These are phyloP conservation scores for Glomus cerebriforme DNA, from an alignment of 192 early-diverging fungal genomes.

Conservation along the genomic window DNA sequence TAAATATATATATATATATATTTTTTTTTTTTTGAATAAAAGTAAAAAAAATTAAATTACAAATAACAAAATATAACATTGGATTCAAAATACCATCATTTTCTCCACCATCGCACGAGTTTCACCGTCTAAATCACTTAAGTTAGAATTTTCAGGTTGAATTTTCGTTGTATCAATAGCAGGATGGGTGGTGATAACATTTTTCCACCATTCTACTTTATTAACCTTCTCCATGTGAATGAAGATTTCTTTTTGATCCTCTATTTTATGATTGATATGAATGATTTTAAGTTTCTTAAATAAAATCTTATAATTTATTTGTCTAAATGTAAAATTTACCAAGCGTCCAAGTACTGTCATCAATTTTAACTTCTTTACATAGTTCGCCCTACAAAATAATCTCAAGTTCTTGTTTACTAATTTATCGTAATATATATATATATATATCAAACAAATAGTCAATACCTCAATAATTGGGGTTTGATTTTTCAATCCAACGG, in stretches of 20 bases:
- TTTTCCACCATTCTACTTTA: constrained; percentile 85
- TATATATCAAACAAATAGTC: background rate
- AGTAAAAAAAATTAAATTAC: background rate
- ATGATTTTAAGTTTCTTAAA: background rate
- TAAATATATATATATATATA: background rate
- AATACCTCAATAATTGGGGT: constrained; percentile 71
- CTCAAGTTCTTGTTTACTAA: background rate
- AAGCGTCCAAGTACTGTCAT: constrained; percentile 83
- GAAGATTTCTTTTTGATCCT: constrained; percentile 69
- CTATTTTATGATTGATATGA: constrained; percentile 21
- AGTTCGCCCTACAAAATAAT: constrained; percentile 61
- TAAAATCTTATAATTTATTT: background rate
- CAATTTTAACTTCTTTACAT: constrained; percentile 65
- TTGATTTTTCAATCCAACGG: constrained; percentile 71
- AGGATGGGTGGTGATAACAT: constrained; percentile 78
- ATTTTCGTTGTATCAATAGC: constrained; percentile 89
- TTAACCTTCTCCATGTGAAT: constrained; percentile 88
- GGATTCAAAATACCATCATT: constrained; percentile 76
- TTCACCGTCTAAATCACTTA: constrained; percentile 86
- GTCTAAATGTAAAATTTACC: constrained; percentile 42
- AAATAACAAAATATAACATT: background rate
- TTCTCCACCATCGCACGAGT: constrained; percentile 93
- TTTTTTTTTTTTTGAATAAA: constrained; percentile 3
- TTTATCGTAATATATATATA: background rate
- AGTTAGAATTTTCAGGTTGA: constrained; percentile 86